Base-by-base conservation (phyloP, 306 rosid species). In the Cucurbita maxima region DNA sequence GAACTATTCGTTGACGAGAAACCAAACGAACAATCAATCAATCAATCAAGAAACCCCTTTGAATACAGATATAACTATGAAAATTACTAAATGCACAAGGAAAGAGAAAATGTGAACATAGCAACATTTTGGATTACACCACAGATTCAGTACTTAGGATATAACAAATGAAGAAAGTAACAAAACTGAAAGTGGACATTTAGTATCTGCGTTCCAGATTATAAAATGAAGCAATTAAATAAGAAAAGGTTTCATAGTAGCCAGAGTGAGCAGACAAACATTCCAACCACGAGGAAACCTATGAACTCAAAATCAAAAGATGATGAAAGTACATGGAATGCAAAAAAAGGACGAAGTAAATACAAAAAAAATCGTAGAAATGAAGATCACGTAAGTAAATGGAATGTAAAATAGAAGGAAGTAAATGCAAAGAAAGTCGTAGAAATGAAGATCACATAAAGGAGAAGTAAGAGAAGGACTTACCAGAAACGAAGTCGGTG, bases 401-500 rank as follows among this genome's bases (percentile, higher is more conserved):
- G n/a, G n/a, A n/a, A n/a, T n/a, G n/a, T n/a, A n/a, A n/a, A n/a
- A n/a, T n/a, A n/a, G n/a, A n/a, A n/a, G n/a, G 56, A 52, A 52
- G 56, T 15, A 52, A 52, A 20, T 50, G 13, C 10, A 45, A 67
- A 66, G 43, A 58, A 57, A 25, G 9, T 1, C 63, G 3, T 9
- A 25, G 40, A 25, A 25, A 25, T 12, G 63, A 53, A 14, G 55
- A 20, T 3, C 22, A 7, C 8, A 57, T 10, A 57, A 57, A 38
- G 47, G 1, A 63, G 20, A 18, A 44, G 2, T 30, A 63, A 19
- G 9, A 66, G 41, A 47, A 14, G 13, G 57, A 68, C 56, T 68
- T 47, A 5, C 73, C 73, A 68, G 73, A 68, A 12, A 68, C 72
- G 54, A 67, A 55, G 56, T 67, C 73, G 38, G 73, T 14, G 73